Evolutionary conservation across 331 rosid genomes (phyloP), one percentile per base, ranked within the genome.

Genomic region (Cydonia oblonga): DNA sequence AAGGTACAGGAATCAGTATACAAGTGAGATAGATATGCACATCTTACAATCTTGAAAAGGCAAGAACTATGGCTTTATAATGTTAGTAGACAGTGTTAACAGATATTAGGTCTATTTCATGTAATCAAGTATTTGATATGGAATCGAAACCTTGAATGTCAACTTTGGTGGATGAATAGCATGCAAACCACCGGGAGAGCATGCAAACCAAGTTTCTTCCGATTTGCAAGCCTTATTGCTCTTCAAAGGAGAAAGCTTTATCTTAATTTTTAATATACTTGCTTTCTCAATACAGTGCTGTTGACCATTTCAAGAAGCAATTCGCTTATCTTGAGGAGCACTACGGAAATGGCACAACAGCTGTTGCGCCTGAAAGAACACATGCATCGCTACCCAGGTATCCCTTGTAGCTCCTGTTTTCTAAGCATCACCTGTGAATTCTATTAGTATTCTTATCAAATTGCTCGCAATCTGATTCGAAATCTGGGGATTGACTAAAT

Each of bases 311-410:
- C 83, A 95, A 95, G 83, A 95, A 95, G 88, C 99, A 95, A 83
- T 95, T 95, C 86, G 96, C 99, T 67, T 95, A 66, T 84, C 99
- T 95, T 12, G 99, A 95, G 86, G 99, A 91, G 84, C 96, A 91
- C 83, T 90, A 91, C 9, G 97, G 96, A 63, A 95, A 91, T 81
- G 97, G 97, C 23, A 85, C 90, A 74, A 78, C 85, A 42, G 99
- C 84, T 70, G 76, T 85, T 72, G 96, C 99, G 13, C 97, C 88
- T 19, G 97, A 90, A 87, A 87, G 99, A 81, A 97, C 92, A 58
- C 99, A 95, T 74, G 99, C 99, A 68, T 95, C 99, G 13, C 84
- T 95, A 59, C 99, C 99, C 19, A 88, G 99, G 98, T 91, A 76
- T 69, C 14, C 56, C 72, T 64, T 73, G 38, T 65, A 38, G 29